A percentile compares a stretch with the other conserved stretches of the same genome.
These are phyloP conservation scores for Filosporella fistucella DNA, from an alignment of 495 filamentous ascomycete species.

Conservation along the genomic window DNA sequence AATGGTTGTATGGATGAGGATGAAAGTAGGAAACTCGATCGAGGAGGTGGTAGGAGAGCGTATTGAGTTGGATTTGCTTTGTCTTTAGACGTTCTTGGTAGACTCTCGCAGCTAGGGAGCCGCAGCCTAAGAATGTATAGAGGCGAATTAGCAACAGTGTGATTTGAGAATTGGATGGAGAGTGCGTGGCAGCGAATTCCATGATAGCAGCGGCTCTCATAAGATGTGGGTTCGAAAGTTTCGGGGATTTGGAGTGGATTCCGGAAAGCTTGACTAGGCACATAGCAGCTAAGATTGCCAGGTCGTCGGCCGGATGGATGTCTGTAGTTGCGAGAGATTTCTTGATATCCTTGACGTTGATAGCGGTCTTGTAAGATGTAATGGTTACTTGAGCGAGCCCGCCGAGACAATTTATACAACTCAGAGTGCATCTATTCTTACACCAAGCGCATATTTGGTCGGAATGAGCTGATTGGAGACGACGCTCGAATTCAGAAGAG, in stretches of 20 bases:
- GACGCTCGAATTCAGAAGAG: conserved; percentile 12
- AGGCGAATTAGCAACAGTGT: conserved; percentile 40
- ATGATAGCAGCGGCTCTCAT: conserved; percentile 42
- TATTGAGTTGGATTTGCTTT: conserved; percentile 46
- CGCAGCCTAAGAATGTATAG: conserved; percentile 40
- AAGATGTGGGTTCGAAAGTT: conserved; percentile 21
- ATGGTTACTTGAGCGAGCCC: background rate
- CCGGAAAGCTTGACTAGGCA: conserved; percentile 42
- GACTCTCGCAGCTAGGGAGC: conserved; percentile 32
- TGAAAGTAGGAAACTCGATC: conserved; percentile 48
- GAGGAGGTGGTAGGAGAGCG: conserved; percentile 39
- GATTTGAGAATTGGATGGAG: conserved; percentile 32
- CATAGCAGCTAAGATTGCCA: conserved; percentile 36
- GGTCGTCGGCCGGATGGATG: conserved; percentile 36
- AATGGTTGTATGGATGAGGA: conserved; percentile 34
- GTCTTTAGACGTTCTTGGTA: conserved; percentile 39
- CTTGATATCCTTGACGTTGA: conserved; percentile 13
- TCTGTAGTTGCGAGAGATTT: conserved; percentile 21
- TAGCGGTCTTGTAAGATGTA: conserved; percentile 11
- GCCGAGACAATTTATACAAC: no score
- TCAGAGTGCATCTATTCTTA: no score
- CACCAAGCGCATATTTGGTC: no score
- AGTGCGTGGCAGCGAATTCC: conserved; percentile 34
- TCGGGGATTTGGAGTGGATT: background rate
- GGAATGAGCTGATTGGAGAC: no score